These are phyloP conservation scores for Elsinoe fawcettii DNA, from an alignment of 2,329 filamentous ascomycete genomes.

Conservation along the genomic window DNA sequence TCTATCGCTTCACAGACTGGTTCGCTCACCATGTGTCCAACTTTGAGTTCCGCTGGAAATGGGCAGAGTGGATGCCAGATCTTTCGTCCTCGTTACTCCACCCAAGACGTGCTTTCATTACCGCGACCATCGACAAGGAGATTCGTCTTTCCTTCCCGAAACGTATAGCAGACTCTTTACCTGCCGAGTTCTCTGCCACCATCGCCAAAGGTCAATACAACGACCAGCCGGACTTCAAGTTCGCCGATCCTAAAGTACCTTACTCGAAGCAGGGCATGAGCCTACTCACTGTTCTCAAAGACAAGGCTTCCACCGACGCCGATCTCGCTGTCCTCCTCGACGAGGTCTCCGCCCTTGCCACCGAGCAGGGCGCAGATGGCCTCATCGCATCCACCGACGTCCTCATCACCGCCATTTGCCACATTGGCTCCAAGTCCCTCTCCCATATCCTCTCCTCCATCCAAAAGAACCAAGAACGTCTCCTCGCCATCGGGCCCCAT, in stretches of 20 bases:
- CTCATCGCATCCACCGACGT: slow-evolving; percentile 84
- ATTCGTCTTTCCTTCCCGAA: slow-evolving; percentile 94
- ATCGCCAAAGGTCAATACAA: slow-evolving; percentile 86
- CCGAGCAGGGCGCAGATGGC: slow-evolving; percentile 61
- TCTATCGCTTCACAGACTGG: slow-evolving; percentile 89
- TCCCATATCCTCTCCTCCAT: slow-evolving; percentile 94
- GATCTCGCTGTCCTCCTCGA: slow-evolving; percentile 78
- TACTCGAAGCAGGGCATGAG: slow-evolving; percentile 80
- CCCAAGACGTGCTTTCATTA: slow-evolving; percentile 88
- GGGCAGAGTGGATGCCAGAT: slow-evolving; percentile 93
- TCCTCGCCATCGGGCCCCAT: slow-evolving; percentile 67
- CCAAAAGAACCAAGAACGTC: slow-evolving; percentile 83
- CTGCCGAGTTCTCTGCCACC: slow-evolving; percentile 69
- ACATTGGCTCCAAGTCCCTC: slow-evolving; percentile 87
- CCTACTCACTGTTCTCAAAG: slow-evolving; percentile 68
- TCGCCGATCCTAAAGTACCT: slow-evolving; percentile 63
- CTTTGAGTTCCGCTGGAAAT: slow-evolving; percentile 99
- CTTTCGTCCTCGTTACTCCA: slow-evolving; percentile 67
- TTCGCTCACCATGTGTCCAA: slow-evolving; percentile 97
- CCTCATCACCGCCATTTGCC: slow-evolving; percentile 88
- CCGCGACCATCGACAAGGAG: slow-evolving; percentile 88
- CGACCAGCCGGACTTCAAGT: slow-evolving; percentile 95
- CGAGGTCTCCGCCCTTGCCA: slow-evolving; percentile 70
- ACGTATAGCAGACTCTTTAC: slow-evolving; percentile 87
- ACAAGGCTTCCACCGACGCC: slow-evolving; percentile 69